phyloP scores from a whole-genome alignment of 345 rosid species.

The Cardamine resedifolia region DNA sequence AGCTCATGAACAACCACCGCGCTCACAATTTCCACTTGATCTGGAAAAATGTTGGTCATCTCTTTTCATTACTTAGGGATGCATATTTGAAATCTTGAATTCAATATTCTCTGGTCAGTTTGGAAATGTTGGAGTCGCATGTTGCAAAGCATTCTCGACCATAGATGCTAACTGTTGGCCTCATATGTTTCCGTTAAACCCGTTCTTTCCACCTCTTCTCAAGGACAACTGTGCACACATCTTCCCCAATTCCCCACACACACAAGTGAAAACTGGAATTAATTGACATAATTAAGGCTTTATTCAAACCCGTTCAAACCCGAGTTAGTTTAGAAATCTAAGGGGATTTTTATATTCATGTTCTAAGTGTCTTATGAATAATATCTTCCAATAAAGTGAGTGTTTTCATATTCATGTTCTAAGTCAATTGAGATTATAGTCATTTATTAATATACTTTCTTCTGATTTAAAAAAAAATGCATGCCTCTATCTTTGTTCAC shows the following conservation, averaged over 20 bases:
- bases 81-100: slow-evolving; percentile 13
- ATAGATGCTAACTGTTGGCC: slow-evolving; percentile 28
- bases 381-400: slow-evolving; percentile 3
- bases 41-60: slow-evolving; percentile 30
- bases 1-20: slow-evolving; percentile 20
- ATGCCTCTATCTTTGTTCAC: neutral
- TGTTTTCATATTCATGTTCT: too few species aligned
- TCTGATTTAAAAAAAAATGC: neutral
- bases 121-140: slow-evolving; percentile 19
- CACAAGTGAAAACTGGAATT: neutral
- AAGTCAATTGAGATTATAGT: neutral
- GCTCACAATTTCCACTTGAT: neutral
- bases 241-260: neutral
- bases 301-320: neutral
- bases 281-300: neutral
- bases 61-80: slow-evolving; percentile 25
- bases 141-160: slow-evolving; percentile 25
- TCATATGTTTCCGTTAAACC: slow-evolving; percentile 20
- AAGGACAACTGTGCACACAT: slow-evolving; percentile 18
- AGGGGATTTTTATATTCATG: neutral
- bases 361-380: neutral
- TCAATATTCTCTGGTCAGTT: slow-evolving; percentile 19
- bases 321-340: neutral
- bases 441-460: neutral
- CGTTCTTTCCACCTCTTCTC: slow-evolving; percentile 23